Evolutionary conservation across 2,329 filamentous ascomycete species (phyloP).

Genomic region (Xylariaceae sp.): DNA sequence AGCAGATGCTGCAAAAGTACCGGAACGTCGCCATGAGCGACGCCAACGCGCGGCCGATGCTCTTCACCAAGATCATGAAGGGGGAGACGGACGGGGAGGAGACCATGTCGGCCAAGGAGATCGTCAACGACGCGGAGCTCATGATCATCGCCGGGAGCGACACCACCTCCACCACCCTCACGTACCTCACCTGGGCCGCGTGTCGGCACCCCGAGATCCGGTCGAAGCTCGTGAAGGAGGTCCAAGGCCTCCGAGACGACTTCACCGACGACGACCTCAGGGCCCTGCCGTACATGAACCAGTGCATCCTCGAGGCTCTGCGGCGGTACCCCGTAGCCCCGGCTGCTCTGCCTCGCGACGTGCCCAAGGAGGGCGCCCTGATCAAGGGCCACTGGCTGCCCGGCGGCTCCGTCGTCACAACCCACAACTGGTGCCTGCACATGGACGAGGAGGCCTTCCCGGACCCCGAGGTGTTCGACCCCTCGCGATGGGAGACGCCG

Average conservation of each 20-base stretch:
- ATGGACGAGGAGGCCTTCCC: slow-evolving; percentile 32
- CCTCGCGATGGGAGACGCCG: slow-evolving; percentile 29
- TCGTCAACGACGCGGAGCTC: slow-evolving; percentile 4
- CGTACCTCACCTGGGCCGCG: slow-evolving; percentile 37
- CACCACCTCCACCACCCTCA: slow-evolving; percentile 42
- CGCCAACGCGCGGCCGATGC: slow-evolving; percentile 17
- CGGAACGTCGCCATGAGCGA: slow-evolving; percentile 14
- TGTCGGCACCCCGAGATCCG: slow-evolving; percentile 23
- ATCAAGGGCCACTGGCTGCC: slow-evolving; percentile 33
- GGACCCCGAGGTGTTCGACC: slow-evolving; percentile 29
- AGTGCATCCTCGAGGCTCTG: slow-evolving; percentile 37
- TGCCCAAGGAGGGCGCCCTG: slow-evolving; percentile 30
- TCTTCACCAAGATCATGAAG: slow-evolving; percentile 30
- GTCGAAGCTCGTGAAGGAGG: slow-evolving; percentile 25
- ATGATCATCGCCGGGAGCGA: slow-evolving; percentile 39
- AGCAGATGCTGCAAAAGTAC: slow-evolving; percentile 22
- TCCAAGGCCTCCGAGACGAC: slow-evolving; percentile 24
- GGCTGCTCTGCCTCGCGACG: slow-evolving; percentile 29
- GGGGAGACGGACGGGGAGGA: slow-evolving; percentile 21
- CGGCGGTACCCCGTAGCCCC: slow-evolving; percentile 35
- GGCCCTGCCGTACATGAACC: slow-evolving; percentile 31
- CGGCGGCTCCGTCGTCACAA: slow-evolving; percentile 29
- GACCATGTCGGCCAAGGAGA: slow-evolving; percentile 33
- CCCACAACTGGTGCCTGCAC: slow-evolving; percentile 41
- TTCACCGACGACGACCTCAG: slow-evolving; percentile 27